Evolutionary conservation across 768 basidiomycete species (phyloP), one percentile per base, ranked within the genome.

Genomic region (Hericium coralloides): DNA sequence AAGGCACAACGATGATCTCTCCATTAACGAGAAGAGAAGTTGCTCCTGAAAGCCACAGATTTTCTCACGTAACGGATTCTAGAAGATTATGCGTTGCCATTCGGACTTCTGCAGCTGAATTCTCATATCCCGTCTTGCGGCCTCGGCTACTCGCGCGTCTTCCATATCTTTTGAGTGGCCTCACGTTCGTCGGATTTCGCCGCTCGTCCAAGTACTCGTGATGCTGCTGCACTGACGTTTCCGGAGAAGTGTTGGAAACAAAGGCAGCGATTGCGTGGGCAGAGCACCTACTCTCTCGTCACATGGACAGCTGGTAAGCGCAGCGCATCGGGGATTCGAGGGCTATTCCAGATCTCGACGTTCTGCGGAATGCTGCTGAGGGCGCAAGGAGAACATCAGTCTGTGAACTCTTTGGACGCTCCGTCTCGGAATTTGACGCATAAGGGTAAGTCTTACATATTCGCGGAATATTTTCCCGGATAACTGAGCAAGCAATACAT

Each of bases 251-350:
- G 76, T 76, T 1, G 69, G 64, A 10, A 78, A 76, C 56, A 79
- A 78, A 78, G 63, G 66, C 76, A n/a, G 72, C 77, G 3, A 61
- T 80, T 14, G 78, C 81, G 0, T 76, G 75, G 60, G 71, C 78
- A 9, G 82, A 82, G 65, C 77, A 73, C 3, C 66, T 83, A 20
- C 62, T 84, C 4, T 77, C 79, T 60, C 74, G 78, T 57, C 75
- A 79, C 0, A 78, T 74, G 10, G 69, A 75, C 55, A 76, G 70
- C 9, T 67, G 74, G 38, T 81, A 84, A 64, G 79, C 79, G 62
- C 80, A 79, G 55, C 80, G 82, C 57, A 60, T 82, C 3, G 61
- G 76, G 17, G 81, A 82, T 59, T 82, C 82, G 10, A 67, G 75
- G 15, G 76, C 72, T 5, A 75, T 83, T 23, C 68, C 72, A 26